These are phyloP conservation scores for Amanita rimosa DNA, from an alignment of 768 basidiomycete genomes.

Conservation along the genomic window DNA sequence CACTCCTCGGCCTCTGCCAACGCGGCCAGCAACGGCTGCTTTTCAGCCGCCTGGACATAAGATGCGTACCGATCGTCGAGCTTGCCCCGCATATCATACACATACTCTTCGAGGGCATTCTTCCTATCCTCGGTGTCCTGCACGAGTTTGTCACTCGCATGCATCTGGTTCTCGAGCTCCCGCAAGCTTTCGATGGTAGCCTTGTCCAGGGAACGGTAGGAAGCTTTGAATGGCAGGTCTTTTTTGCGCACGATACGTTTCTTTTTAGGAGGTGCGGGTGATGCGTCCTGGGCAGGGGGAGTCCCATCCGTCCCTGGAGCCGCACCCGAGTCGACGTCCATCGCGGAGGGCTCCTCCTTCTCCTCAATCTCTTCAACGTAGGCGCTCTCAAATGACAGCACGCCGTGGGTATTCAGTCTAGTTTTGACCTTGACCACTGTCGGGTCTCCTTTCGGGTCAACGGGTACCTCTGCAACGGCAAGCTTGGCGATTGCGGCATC, in stretches of 20 bases:
- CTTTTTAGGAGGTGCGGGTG: conserved; percentile 57
- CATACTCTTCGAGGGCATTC: conserved; percentile 97
- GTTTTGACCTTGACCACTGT: conserved; percentile 87
- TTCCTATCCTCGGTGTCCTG: conserved; percentile 98
- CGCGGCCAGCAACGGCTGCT: conserved; percentile 57
- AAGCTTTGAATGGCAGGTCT: conserved; percentile 63
- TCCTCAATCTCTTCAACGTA: conserved; percentile 81
- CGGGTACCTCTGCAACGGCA: conserved; percentile 72
- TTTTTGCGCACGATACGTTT: conserved; percentile 81
- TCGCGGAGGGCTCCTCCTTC: conserved; percentile 41
- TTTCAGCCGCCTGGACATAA: conserved; percentile 69
- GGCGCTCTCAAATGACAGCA: conserved; percentile 77
- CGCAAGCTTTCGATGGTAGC: conserved; percentile 48
- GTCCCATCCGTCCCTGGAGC: conserved; percentile 42
- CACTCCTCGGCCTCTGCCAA: conserved; percentile 85
- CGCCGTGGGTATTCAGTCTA: conserved; percentile 75
- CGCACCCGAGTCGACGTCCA: conserved; percentile 4
- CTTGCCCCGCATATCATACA: conserved; percentile 91
- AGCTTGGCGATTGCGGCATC: conserved; percentile 82
- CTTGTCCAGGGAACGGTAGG: conserved; percentile 55
- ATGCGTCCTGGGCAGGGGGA: conserved; percentile 15
- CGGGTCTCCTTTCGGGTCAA: conserved; percentile 57
- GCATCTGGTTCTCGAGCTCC: conserved; percentile 86
- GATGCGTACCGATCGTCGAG: conserved; percentile 79
- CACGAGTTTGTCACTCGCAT: conserved; percentile 88